Percentiles rank a stretch among this genome's conserved stretches.
phyloP scores from a whole-genome alignment of 208 protist species.

The Entamoeba moshkovskii region DNA sequence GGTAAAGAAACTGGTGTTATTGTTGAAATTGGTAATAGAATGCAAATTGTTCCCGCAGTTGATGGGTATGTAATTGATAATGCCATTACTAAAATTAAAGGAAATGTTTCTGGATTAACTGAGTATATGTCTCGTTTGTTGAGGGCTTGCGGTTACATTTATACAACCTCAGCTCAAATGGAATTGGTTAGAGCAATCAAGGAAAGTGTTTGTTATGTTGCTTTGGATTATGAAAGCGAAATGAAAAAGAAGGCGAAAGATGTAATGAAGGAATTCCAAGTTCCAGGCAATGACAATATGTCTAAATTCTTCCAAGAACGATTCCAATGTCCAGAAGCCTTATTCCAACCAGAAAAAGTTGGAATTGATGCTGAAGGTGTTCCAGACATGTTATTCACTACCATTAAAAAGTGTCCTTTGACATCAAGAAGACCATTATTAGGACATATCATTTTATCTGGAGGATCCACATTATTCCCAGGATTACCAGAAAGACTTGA shows the following conservation, averaged over 20 bases:
- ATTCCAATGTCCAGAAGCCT: conserved; percentile 70
- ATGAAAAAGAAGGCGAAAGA: conserved; percentile 53
- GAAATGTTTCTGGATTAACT: conserved; percentile 86
- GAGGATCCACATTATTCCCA: conserved; percentile 25
- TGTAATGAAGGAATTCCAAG: conserved; percentile 41
- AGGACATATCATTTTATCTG: conserved; percentile 22
- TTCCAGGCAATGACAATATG: conserved; percentile 71
- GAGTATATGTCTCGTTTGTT: conserved; percentile 75
- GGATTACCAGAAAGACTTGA: conserved; percentile 25
- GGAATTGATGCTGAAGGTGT: conserved; percentile 42
- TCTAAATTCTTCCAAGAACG: conserved; percentile 63
- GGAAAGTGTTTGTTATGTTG: conserved; percentile 59
- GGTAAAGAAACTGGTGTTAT: conserved; percentile 86
- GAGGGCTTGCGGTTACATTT: conserved; percentile 64
- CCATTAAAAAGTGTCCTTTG: not conserved
- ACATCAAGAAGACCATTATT: conserved; percentile 3
- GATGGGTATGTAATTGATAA: conserved; percentile 73
- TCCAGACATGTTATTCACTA: not conserved
- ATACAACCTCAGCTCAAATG: conserved; percentile 79
- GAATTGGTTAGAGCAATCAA: conserved; percentile 62
- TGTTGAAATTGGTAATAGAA: conserved; percentile 89
- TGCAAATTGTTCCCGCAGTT: conserved; percentile 85
- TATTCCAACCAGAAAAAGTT: conserved; percentile 80
- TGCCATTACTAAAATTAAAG: conserved; percentile 60
- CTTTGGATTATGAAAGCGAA: conserved; percentile 68